Conservation (phyloP, 2,329 filamentous ascomycete species). For the Cercospora sojina region DNA sequence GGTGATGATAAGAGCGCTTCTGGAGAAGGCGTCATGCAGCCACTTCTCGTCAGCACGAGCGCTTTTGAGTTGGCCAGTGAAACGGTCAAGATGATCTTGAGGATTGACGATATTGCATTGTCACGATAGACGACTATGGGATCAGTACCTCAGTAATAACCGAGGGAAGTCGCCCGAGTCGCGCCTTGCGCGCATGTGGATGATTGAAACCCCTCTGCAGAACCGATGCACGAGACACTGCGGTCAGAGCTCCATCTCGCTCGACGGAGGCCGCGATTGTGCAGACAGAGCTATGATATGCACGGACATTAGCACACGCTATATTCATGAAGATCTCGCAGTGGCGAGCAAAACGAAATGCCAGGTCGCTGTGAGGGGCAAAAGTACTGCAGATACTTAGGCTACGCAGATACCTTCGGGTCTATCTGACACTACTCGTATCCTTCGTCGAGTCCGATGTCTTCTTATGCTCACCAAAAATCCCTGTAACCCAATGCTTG, state of each 20-base stretch:
- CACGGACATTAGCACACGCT: not conserved
- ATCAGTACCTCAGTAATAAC: not conserved
- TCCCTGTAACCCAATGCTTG: conserved; percentile 36
- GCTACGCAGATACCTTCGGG: not conserved
- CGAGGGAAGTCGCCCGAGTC: not conserved
- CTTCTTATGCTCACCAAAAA: conserved; percentile 26
- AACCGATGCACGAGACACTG: not conserved
- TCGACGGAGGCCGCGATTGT: not conserved
- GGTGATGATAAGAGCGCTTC: conserved; percentile 34
- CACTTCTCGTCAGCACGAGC: conserved; percentile 92
- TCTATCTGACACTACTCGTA: not conserved
- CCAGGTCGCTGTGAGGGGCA: not conserved
- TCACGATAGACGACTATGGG: conserved; percentile 31
- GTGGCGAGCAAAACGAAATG: not conserved
- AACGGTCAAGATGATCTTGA: conserved; percentile 92
- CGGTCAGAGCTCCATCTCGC: not conserved
- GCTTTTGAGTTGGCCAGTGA: conserved; percentile 95
- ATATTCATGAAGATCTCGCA: not conserved
- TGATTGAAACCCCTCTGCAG: not conserved
- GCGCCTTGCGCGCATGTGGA: not conserved
- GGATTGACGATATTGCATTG: conserved; percentile 66
- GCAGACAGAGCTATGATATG: not conserved
- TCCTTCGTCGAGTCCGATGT: not conserved
- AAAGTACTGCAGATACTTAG: not conserved
- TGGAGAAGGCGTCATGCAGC: conserved; percentile 76